These are phyloP conservation scores for Pouteria glomerata DNA, from an alignment of 148 eudicot species.

Conservation along the genomic window DNA sequence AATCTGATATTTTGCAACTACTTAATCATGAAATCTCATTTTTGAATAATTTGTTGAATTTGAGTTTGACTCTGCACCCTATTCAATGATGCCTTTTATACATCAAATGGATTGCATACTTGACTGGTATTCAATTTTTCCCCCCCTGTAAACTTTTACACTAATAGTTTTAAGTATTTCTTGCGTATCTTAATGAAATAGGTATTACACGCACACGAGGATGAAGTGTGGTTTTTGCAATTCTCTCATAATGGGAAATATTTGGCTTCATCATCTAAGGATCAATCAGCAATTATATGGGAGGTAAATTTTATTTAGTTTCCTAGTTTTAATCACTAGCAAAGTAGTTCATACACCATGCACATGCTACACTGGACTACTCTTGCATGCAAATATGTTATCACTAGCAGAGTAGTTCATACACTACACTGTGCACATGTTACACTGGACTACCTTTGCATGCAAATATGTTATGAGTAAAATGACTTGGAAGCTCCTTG, in stretches of 20 bases:
- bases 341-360: not conserved
- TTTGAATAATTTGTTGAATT: not conserved
- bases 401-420: not conserved
- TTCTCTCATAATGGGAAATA: conserved; percentile 76
- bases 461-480: no score
- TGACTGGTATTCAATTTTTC: not conserved
- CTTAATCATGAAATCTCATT: not conserved
- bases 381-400: no score
- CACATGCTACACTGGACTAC: no score
- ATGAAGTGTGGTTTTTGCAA: conserved; percentile 77
- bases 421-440: no score
- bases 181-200: conserved; percentile 19
- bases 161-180: not conserved
- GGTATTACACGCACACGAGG: conserved; percentile 59
- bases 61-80: not conserved
- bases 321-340: not conserved
- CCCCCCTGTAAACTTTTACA: not conserved
- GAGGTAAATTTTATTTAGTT: conserved; percentile 44
- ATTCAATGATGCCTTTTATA: not conserved
- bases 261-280: conserved; percentile 83
- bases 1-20: not conserved
- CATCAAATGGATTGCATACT: not conserved
- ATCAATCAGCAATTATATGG: conserved; percentile 70
- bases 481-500: not conserved
- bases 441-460: no score